Evolutionary conservation across 257 asterid species (phyloP).

Genomic region (Verbena officinalis): DNA sequence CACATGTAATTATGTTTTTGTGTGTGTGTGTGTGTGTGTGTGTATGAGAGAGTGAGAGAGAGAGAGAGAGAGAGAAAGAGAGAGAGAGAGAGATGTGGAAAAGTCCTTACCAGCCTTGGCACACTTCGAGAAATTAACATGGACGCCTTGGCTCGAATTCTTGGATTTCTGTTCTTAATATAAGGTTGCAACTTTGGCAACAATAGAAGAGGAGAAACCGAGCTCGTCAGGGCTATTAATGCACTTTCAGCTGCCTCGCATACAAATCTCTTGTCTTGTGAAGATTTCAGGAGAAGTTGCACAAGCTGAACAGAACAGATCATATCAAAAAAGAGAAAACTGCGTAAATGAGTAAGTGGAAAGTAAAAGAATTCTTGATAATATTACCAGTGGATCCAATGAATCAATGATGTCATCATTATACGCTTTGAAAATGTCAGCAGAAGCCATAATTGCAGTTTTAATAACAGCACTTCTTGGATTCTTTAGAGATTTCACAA

Average conservation of each 20-base stretch:
- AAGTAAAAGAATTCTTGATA: conserved; percentile 9
- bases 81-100: not conserved
- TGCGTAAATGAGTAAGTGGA: conserved; percentile 8
- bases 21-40: too few relatives aligned
- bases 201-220: conserved; percentile 73
- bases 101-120: conserved; percentile 63
- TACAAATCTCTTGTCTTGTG: conserved; percentile 95
- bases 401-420: conserved; percentile 67
- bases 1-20: too few relatives aligned
- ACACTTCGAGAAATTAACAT: conserved; percentile 73
- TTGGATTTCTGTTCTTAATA: conserved; percentile 82
- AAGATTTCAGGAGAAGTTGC: conserved; percentile 86
- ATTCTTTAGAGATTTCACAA: conserved; percentile 81
- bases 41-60: not conserved
- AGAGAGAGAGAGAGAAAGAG: not conserved
- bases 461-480: conserved; percentile 97
- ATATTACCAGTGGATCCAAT: conserved; percentile 79
- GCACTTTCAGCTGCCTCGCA: conserved; percentile 93
- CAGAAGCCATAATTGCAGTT: conserved; percentile 84
- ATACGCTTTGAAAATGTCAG: conserved; percentile 80
- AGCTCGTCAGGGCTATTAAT: conserved; percentile 68
- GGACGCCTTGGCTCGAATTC: conserved; percentile 93
- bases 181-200: conserved; percentile 79
- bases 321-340: not conserved
- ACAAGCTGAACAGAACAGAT: conserved; percentile 52